Percentiles rank a stretch among this genome's conserved stretches.
Evolutionary conservation across 805 yeast species (phyloP).

Genomic region (Schwanniomyces polymorphus): DNA sequence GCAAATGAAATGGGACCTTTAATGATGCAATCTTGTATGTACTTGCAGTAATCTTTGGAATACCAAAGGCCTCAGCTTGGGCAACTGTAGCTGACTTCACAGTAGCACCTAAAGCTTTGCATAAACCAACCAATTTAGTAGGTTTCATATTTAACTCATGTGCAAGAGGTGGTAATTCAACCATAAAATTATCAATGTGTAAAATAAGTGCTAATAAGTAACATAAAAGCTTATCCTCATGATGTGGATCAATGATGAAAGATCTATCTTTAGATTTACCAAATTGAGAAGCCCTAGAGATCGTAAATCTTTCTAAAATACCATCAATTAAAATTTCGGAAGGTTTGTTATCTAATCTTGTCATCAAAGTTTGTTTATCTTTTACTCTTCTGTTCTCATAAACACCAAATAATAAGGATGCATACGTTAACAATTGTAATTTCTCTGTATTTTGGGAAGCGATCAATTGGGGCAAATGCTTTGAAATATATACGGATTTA

Average conservation of each 20-base stretch:
- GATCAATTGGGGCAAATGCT: conserved; percentile 42
- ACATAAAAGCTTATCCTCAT: conserved; percentile 84
- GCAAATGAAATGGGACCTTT: conserved; percentile 86
- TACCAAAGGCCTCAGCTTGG: conserved; percentile 74
- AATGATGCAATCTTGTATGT: conserved; percentile 78
- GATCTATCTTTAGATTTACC: conserved; percentile 76
- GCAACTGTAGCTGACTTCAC: conserved; percentile 69
- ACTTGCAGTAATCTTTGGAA: conserved; percentile 58
- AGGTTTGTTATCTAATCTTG: conserved; percentile 61
- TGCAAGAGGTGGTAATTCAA: conserved; percentile 80
- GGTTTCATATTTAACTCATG: conserved; percentile 83
- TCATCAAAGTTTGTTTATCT: conserved; percentile 57
- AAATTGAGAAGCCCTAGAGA: conserved; percentile 58
- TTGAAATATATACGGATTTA: conserved; percentile 56
- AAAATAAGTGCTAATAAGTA: conserved; percentile 70
- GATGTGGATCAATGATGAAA: conserved; percentile 82
- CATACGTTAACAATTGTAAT: conserved; percentile 73
- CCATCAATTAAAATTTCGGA: conserved; percentile 74
- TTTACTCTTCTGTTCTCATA: conserved; percentile 69
- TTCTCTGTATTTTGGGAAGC: conserved; percentile 49
- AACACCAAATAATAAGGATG: conserved; percentile 77
- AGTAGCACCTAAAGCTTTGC: conserved; percentile 79
- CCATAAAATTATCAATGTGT: conserved; percentile 72
- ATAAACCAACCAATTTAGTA: conserved; percentile 62
- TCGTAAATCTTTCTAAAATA: conserved; percentile 69